Evolutionary conservation across 2,329 filamentous ascomycete genomes (phyloP), one percentile per base, ranked within the genome.

Genomic region (Penicillium expansum): DNA sequence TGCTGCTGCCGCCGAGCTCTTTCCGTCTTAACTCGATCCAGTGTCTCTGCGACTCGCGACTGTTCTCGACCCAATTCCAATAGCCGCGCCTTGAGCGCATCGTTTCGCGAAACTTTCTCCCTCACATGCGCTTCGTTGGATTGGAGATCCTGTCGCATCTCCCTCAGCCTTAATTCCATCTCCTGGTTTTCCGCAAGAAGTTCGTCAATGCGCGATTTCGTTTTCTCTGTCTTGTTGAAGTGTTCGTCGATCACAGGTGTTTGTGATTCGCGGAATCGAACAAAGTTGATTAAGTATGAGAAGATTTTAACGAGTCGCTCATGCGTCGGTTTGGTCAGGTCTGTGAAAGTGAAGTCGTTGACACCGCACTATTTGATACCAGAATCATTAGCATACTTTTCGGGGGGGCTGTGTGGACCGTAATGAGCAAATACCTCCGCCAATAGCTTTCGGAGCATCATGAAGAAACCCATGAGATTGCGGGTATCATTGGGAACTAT

Each of bases 211-310:
- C 89, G 86, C 51, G 87, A 81, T 76, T 96, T 97, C 1, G 90
- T 92, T 57, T 84, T 85, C 75, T 97, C 91, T 13, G 90, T 85
- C 68, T 91, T 92, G 79, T 96, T 94, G 79, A 94, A 94, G 76
- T 97, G 90, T 72, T 95, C 86, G 72, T 97, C 92, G 62, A 97
- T 96, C 30, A 94, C 86, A 38, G 81, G 80, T 1, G 92, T 95
- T 75, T 97, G 93, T 60, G 89, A 92, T 77, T 97, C 92, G 67
- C 94, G 89, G 77, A 97, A 99, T 52, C 94, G 87, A 65, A 97
- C 92, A 76, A 99, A 99, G 77, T 99, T 99, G 80, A 99, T 99
- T 62, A 97, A 85, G 76, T 97, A 97, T 63, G 91, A 96, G 73
- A 99, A 94, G 69, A 97, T 95, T 78, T 94, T 96, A 69, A 93